A percentile compares a stretch with the other conserved stretches of the same genome.
Evolutionary conservation across 208 protist species (phyloP).

Genomic region (Porcisia deanei): DNA sequence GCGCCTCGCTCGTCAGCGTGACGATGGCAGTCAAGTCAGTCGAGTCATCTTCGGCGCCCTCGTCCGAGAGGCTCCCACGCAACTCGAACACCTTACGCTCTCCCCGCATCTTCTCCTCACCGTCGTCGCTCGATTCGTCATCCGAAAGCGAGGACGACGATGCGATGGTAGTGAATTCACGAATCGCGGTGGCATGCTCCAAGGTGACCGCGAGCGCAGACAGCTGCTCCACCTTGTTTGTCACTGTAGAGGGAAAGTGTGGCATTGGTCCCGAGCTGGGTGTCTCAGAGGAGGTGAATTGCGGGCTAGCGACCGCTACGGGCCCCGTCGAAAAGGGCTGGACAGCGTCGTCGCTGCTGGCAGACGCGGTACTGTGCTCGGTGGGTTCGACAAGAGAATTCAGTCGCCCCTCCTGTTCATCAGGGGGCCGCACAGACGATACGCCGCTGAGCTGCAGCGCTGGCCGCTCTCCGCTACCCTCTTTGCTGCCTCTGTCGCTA

Average conservation of each 20-base stretch:
- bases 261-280: background rate
- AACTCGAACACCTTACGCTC: too few relatives aligned
- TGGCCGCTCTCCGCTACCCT: constrained; percentile 19
- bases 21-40: constrained; percentile 25
- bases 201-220: constrained; percentile 12
- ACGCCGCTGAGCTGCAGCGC: constrained; percentile 36
- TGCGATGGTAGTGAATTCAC: constrained; percentile 22
- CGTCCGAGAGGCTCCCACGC: constrained; percentile 6
- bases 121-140: constrained; percentile 14
- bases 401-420: constrained; percentile 25
- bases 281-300: background rate
- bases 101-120: background rate
- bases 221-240: constrained; percentile 22
- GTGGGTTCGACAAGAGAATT: constrained; percentile 17
- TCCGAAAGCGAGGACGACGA: constrained; percentile 16
- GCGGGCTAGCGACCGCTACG: background rate
- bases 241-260: background rate
- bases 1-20: constrained; percentile 19
- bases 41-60: constrained; percentile 32
- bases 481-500: constrained; percentile 19
- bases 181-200: constrained; percentile 19
- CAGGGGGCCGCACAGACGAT: constrained; percentile 32
- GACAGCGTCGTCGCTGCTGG: constrained; percentile 12
- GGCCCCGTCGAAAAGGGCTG: background rate
- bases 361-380: constrained; percentile 33